phyloP scores from a whole-genome alignment of 78 protist species.

The Andalucia godoyi region DNA sequence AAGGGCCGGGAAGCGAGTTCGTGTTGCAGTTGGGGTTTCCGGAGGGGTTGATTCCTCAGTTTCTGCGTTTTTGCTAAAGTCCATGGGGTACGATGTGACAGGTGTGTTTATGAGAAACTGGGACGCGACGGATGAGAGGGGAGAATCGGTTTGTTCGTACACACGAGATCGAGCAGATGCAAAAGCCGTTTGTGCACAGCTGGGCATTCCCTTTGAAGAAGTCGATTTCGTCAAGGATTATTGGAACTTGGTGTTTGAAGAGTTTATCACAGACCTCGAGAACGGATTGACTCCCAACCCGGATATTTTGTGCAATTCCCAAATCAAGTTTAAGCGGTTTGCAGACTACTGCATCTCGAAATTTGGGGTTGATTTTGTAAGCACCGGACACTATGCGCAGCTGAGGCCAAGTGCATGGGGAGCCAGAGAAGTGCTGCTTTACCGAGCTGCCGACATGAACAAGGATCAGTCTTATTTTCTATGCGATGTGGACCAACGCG shows the following conservation, averaged over 20 bases:
- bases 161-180: conserved; percentile 45
- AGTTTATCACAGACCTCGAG: conserved; percentile 36
- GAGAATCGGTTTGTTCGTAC: conserved; percentile 29
- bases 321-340: conserved; percentile 59
- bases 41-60: conserved; percentile 62
- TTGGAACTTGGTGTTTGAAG: conserved; percentile 65
- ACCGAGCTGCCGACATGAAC: conserved; percentile 2
- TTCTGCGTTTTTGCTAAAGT: conserved; percentile 24
- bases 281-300: conserved; percentile 72
- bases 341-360: conserved; percentile 12
- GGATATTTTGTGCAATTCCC: conserved; percentile 62
- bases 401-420: not conserved
- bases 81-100: conserved; percentile 34
- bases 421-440: not conserved
- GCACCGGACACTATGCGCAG: conserved; percentile 50
- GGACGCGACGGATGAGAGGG: conserved; percentile 60
- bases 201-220: conserved; percentile 40
- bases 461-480: conserved; percentile 72
- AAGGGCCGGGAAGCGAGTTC: too few species aligned
- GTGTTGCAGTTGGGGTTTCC: conserved; percentile 38
- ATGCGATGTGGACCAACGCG: conserved; percentile 12
- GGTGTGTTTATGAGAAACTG: conserved; percentile 61
- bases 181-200: conserved; percentile 14
- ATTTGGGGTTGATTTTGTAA: conserved; percentile 33
- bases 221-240: conserved; percentile 59